Evolutionary conservation across 2,329 filamentous ascomycete species (phyloP).

Genomic region (Claviceps fusiformis): DNA sequence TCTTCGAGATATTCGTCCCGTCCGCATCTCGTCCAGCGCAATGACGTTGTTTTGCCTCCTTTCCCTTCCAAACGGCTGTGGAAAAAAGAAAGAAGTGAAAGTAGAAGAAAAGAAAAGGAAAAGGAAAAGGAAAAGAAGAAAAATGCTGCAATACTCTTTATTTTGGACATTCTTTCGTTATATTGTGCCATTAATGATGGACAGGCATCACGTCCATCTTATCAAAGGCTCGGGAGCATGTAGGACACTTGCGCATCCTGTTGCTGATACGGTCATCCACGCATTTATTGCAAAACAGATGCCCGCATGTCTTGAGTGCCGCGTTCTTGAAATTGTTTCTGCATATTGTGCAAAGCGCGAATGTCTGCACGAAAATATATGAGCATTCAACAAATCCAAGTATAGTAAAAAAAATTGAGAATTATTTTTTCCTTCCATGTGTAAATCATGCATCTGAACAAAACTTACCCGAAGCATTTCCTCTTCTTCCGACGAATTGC

Average conservation of each 20-base stretch:
- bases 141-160: background rate
- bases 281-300: constrained; percentile 84
- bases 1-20: background rate
- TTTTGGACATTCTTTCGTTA: background rate
- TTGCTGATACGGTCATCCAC: constrained; percentile 81
- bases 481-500: constrained; percentile 69
- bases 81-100: too few relatives aligned
- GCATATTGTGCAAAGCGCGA: constrained; percentile 72
- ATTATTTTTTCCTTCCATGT: background rate
- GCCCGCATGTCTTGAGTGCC: constrained; percentile 82
- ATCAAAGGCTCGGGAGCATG: constrained; percentile 85
- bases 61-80: background rate
- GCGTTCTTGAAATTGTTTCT: constrained; percentile 90
- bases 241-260: constrained; percentile 88
- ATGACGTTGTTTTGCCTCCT: background rate
- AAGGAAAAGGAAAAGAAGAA: background rate
- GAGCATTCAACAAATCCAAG: constrained; percentile 10
- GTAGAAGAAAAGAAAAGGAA: too few relatives aligned
- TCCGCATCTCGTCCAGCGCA: background rate
- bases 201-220: constrained; percentile 75
- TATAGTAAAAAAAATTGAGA: background rate
- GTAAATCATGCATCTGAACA: background rate
- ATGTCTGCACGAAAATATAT: constrained; percentile 16
- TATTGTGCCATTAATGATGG: constrained; percentile 28
- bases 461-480: constrained; percentile 74